A percentile compares a stretch with the other conserved stretches of the same genome.
Conservation (phyloP, 2,329 filamentous ascomycete species). For the Penicillium glabrum region DNA sequence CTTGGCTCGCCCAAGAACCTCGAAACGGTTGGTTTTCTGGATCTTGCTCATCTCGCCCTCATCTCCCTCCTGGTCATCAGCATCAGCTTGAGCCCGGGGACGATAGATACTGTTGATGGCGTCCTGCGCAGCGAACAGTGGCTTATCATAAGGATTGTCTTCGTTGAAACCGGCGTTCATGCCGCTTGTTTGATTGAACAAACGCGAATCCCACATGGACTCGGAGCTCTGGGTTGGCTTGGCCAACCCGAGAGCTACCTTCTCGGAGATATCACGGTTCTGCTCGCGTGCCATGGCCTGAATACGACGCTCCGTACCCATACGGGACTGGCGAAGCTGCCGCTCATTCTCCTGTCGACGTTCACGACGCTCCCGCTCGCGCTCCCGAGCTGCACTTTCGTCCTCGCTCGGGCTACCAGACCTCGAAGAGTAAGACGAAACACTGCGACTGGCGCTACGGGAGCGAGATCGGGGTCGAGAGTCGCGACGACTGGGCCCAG, state of each 20-base stretch:
- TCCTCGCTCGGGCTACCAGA: conserved; percentile 58
- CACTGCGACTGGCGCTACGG: conserved; percentile 46
- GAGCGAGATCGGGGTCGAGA: conserved; percentile 45
- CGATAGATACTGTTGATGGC: conserved; percentile 93
- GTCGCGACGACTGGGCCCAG: conserved; percentile 52
- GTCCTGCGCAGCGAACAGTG: conserved; percentile 92
- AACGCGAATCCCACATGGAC: conserved; percentile 92
- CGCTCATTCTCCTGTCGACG: conserved; percentile 79
- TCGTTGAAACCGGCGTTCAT: conserved; percentile 95
- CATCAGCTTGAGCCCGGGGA: conserved; percentile 68
- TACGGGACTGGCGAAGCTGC: conserved; percentile 87
- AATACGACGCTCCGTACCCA: conserved; percentile 89
- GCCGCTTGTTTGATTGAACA: conserved; percentile 92
- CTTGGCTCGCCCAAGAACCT: conserved; percentile 77
- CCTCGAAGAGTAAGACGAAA: conserved; percentile 44
- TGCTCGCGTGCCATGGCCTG: conserved; percentile 94
- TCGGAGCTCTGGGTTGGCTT: conserved; percentile 92
- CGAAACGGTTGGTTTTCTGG: conserved; percentile 80
- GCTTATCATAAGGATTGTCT: conserved; percentile 96
- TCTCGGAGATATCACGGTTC: conserved; percentile 94
- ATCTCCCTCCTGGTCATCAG: conserved; percentile 75
- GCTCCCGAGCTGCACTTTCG: conserved; percentile 69
- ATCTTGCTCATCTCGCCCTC: conserved; percentile 85
- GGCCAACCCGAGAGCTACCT: conserved; percentile 88
- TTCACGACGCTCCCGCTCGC: conserved; percentile 76